Evolutionary conservation across 139 green algal species (phyloP).

Genomic region (Dunaliella primolecta): DNA sequence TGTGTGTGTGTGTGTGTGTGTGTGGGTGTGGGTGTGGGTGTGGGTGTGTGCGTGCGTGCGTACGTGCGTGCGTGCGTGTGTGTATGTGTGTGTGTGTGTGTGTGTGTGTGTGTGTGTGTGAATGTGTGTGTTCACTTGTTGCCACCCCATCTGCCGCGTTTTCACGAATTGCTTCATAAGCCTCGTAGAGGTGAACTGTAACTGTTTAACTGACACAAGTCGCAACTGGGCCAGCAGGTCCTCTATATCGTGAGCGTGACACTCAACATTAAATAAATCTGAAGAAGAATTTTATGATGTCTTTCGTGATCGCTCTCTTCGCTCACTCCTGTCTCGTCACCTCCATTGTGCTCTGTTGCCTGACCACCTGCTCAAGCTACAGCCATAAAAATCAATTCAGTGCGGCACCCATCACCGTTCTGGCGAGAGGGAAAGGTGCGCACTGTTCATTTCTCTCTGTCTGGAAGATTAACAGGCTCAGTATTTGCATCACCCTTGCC

Average conservation of each 20-base stretch:
- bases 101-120: neutral
- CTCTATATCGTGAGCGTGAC: no score
- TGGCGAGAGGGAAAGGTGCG: neutral
- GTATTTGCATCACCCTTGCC: neutral
- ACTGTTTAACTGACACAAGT: neutral
- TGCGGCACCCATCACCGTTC: neutral
- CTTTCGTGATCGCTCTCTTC: neutral
- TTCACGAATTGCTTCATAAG: neutral
- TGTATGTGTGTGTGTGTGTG: neutral
- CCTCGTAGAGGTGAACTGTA: neutral
- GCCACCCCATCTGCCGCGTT: neutral
- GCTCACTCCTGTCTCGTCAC: neutral
- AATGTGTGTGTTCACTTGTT: neutral
- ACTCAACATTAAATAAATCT: neutral
- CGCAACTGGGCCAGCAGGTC: no score
- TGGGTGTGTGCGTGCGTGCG: neutral
- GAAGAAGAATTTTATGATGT: neutral
- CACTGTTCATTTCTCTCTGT: no score
- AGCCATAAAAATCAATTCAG: no score
- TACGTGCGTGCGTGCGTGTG: neutral
- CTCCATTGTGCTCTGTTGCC: neutral
- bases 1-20: neutral
- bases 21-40: neutral
- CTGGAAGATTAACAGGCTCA: no score
- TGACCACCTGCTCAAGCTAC: neutral